Evolutionary conservation across 106 monocot species (phyloP).

Genomic region (Allium fistulosum): DNA sequence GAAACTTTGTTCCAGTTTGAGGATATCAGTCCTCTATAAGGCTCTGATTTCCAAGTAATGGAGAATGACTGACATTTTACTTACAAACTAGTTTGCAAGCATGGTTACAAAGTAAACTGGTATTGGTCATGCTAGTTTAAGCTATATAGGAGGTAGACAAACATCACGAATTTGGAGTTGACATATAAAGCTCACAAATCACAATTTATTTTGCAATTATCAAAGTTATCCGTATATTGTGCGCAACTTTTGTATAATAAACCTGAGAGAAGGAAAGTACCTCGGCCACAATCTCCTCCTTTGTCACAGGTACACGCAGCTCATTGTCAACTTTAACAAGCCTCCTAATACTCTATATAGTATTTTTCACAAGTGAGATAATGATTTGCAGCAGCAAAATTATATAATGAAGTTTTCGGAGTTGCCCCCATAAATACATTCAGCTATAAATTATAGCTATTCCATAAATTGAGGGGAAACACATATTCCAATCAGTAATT

Average conservation of each 20-base stretch:
- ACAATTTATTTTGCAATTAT: too few relatives aligned
- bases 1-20: too few relatives aligned
- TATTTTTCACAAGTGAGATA: conserved; percentile 4
- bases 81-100: too few relatives aligned
- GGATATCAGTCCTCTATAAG: too few relatives aligned
- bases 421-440: too few relatives aligned
- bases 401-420: too few relatives aligned
- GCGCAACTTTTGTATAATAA: background rate
- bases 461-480: too few relatives aligned
- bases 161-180: background rate
- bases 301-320: conserved; percentile 65
- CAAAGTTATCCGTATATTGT: too few relatives aligned
- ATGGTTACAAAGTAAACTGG: background rate
- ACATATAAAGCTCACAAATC: background rate
- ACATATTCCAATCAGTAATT: too few relatives aligned
- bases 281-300: conserved; percentile 91
- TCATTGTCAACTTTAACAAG: conserved; percentile 66
- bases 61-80: too few relatives aligned
- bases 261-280: conserved; percentile 19
- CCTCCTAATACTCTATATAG: conserved; percentile 54
- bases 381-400: background rate
- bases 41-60: too few relatives aligned
- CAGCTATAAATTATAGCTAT: too few relatives aligned
- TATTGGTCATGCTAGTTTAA: background rate
- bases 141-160: background rate